Evolutionary conservation across 73 alveolate species (phyloP).

Genomic region (Stentor coeruleus): DNA sequence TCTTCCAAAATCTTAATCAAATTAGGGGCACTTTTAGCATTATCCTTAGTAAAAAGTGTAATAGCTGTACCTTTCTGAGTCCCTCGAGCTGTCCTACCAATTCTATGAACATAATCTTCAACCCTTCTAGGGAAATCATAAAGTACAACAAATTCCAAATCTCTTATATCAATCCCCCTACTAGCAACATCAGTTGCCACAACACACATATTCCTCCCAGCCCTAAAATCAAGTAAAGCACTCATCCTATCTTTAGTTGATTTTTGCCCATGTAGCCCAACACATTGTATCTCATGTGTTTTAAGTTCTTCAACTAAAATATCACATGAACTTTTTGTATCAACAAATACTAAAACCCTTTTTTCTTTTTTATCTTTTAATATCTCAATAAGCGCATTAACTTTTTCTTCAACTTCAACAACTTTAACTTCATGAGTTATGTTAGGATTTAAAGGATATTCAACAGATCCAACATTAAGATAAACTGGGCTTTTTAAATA

Average conservation of each 20-base stretch:
- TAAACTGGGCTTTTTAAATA: conserved; percentile 47
- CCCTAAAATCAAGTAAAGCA: conserved; percentile 85
- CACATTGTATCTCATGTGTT: conserved; percentile 71
- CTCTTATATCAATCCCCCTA: conserved; percentile 95
- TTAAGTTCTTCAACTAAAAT: conserved; percentile 84
- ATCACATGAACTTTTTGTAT: conserved; percentile 87
- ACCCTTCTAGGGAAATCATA: conserved; percentile 95
- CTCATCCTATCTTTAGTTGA: conserved; percentile 94
- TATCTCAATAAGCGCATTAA: conserved; percentile 76
- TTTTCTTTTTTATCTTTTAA: conserved; percentile 82
- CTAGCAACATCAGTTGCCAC: conserved; percentile 95
- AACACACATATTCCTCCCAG: conserved; percentile 83
- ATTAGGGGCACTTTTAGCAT: conserved; percentile 42
- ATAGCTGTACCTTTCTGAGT: conserved; percentile 39
- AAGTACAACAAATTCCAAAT: conserved; percentile 82
- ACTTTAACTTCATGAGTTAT: conserved; percentile 37
- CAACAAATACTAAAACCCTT: conserved; percentile 90
- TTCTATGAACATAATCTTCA: conserved; percentile 98
- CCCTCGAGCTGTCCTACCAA: conserved; percentile 97
- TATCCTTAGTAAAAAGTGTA: conserved; percentile 39
- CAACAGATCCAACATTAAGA: conserved; percentile 42
- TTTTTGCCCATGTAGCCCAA: conserved; percentile 92
- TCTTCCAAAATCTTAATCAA: conserved; percentile 35
- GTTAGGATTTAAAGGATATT: conserved; percentile 36
- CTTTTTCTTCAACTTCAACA: conserved; percentile 75